A percentile compares a stretch with the other conserved stretches of the same genome.
Conservation (phyloP, 805 yeast species). For the Saturnispora mendoncae region DNA sequence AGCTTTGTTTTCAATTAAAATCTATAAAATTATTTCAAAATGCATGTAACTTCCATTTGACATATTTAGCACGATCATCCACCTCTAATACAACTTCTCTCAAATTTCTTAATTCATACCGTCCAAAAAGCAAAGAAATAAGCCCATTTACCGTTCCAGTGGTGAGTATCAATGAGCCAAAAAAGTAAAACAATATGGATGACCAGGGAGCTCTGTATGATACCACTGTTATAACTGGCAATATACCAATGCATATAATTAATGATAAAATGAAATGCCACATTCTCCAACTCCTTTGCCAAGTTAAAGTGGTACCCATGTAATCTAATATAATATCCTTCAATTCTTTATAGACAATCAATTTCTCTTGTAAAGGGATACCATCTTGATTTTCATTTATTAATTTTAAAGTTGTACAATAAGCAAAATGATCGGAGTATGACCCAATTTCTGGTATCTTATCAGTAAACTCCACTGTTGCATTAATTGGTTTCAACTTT, state of each 20-base stretch:
- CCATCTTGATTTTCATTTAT: neutral
- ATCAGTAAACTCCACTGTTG: constrained; percentile 70
- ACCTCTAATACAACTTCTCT: constrained; percentile 70
- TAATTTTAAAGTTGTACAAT: constrained; percentile 35
- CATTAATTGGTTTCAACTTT: constrained; percentile 45
- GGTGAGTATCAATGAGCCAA: constrained; percentile 45
- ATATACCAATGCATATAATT: constrained; percentile 41
- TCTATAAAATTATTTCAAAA: neutral
- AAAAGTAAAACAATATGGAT: constrained; percentile 55
- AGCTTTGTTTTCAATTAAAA: no score
- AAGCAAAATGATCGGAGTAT: constrained; percentile 90
- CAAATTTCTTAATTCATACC: constrained; percentile 71
- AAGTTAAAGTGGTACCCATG: constrained; percentile 38
- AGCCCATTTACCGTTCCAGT: constrained; percentile 70
- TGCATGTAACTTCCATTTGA: constrained; percentile 4
- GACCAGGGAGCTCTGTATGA: constrained; percentile 48
- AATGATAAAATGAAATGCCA: constrained; percentile 55
- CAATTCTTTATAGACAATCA: constrained; percentile 42
- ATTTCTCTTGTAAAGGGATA: constrained; percentile 9
- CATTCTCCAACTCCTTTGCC: constrained; percentile 59
- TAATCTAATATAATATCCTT: constrained; percentile 39
- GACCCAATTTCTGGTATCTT: constrained; percentile 59
- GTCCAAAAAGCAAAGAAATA: constrained; percentile 71
- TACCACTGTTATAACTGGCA: constrained; percentile 52
- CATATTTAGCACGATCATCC: constrained; percentile 20